Conservation (phyloP, 2,329 filamentous ascomycete genomes). For the Ceratocystis alfenasii region DNA sequence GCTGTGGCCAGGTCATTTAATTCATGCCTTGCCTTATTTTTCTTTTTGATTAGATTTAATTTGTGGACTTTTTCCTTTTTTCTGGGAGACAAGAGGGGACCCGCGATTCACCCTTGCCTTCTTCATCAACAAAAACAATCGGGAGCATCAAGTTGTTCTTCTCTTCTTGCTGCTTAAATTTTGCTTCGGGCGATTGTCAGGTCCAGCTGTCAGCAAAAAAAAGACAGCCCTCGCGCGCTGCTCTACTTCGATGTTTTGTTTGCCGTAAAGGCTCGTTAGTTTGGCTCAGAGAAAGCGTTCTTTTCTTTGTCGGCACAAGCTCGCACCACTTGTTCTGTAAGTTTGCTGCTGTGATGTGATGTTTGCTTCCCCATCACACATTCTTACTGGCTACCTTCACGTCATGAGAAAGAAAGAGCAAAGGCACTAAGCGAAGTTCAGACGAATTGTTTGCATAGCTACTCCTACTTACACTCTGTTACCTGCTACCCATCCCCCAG, state of each 20-base stretch:
- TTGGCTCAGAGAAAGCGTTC: background rate
- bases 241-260: slow-evolving; percentile 6
- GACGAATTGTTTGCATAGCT: background rate
- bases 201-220: background rate
- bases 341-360: too few species aligned
- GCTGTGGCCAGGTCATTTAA: background rate
- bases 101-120: too few species aligned
- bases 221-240: slow-evolving; percentile 4
- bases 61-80: background rate
- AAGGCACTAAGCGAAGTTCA: background rate
- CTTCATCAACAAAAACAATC: too few species aligned
- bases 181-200: background rate
- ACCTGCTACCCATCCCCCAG: background rate
- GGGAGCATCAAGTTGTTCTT: too few species aligned
- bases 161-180: background rate
- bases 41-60: too few species aligned
- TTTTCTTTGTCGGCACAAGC: slow-evolving; percentile 12
- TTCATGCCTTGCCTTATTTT: background rate
- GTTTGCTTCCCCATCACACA: too few species aligned
- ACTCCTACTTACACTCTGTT: too few species aligned
- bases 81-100: too few species aligned
- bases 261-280: slow-evolving; percentile 7
- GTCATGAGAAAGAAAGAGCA: too few species aligned
- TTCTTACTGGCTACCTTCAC: too few species aligned
- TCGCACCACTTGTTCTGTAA: too few species aligned